Evolutionary conservation across 352 stramenopile species (phyloP).

Genomic region (Blastocystis sp.): DNA sequence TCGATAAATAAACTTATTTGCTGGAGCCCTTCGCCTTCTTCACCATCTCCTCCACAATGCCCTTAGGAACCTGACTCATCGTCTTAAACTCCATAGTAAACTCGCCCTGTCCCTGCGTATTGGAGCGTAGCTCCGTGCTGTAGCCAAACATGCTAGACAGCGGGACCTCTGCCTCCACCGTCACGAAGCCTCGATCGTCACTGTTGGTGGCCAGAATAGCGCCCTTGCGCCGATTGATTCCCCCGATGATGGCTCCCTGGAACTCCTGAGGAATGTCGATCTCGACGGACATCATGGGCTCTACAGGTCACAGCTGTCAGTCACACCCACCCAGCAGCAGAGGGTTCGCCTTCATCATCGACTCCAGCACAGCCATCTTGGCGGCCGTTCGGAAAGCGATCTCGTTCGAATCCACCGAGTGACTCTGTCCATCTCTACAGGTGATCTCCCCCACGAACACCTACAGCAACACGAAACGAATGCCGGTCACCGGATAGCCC

Average conservation of each 20-base stretch:
- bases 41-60: conserved; percentile 51
- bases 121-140: conserved; percentile 87
- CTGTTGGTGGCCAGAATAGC: conserved; percentile 81
- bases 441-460: conserved; percentile 69
- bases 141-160: conserved; percentile 97
- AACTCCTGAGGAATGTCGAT: conserved; percentile 71
- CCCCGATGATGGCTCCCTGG: conserved; percentile 71
- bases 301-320: conserved; percentile 68
- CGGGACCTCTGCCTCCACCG: conserved; percentile 82
- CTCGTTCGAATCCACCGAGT: conserved; percentile 95
- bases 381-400: conserved; percentile 93
- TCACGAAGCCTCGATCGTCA: conserved; percentile 83
- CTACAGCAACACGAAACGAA: conserved; percentile 74
- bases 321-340: conserved; percentile 63
- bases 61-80: conserved; percentile 12
- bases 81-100: conserved; percentile 99
- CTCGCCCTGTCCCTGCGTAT: conserved; percentile 92
- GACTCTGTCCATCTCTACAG: conserved; percentile 81
- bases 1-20: conserved; percentile 36
- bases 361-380: conserved; percentile 85
- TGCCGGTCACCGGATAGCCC: conserved; percentile 83
- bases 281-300: conserved; percentile 74
- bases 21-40: conserved; percentile 39
- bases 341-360: conserved; percentile 78
- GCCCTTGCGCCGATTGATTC: conserved; percentile 66